These are phyloP conservation scores for Cymbidium sinense DNA, from an alignment of 106 monocot genomes.

Conservation along the genomic window DNA sequence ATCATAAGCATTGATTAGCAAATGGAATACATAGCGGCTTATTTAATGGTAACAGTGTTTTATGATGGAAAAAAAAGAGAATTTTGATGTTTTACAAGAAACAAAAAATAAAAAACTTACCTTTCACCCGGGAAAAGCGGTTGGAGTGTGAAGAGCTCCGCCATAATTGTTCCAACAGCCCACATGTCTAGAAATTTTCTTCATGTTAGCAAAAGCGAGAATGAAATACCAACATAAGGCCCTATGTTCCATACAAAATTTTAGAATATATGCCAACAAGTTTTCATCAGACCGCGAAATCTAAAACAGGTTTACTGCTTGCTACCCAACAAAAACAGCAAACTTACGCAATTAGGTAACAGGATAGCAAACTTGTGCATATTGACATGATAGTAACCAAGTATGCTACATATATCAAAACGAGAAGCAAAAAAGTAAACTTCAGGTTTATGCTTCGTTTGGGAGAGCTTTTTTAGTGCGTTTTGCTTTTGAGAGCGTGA, in stretches of 20 bases:
- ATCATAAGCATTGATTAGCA: not conserved
- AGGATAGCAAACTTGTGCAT: not conserved
- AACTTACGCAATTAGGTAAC: not conserved
- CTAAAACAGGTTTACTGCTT: not conserved
- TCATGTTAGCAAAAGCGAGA: not conserved
- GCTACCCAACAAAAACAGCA: not conserved
- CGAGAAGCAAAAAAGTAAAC: not conserved
- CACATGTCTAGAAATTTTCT: conserved; percentile 66
- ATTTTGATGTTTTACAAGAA: not conserved
- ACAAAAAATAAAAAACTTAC: conserved; percentile 14
- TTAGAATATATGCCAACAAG: not conserved
- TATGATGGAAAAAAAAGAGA: not conserved
- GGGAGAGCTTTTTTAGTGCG: no score
- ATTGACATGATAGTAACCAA: not conserved
- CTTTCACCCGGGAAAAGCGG: conserved; percentile 96
- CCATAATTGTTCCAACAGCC: conserved; percentile 89
- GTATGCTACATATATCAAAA: not conserved
- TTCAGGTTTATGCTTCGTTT: not conserved
- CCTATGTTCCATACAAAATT: not conserved
- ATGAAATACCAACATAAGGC: not conserved
- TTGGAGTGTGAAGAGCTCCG: conserved; percentile 71
- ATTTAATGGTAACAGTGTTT: not conserved
- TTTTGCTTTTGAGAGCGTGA: no score
- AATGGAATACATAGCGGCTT: not conserved
- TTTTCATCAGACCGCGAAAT: not conserved